Evolutionary conservation across 495 filamentous ascomycete species (phyloP), one percentile per base, ranked within the genome.

Genomic region (Articulospora tetracladia): DNA sequence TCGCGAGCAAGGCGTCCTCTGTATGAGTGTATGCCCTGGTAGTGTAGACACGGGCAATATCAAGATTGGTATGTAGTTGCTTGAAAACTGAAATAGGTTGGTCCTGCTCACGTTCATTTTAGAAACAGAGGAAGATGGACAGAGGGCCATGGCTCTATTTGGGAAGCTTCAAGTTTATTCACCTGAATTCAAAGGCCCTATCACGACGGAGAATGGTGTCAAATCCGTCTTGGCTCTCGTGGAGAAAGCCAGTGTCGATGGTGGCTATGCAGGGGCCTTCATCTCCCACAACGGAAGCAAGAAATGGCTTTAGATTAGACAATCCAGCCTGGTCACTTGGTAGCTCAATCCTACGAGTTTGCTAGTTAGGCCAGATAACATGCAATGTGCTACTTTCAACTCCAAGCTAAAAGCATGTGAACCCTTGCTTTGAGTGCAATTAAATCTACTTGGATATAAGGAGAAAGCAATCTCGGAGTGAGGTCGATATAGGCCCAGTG

Each of bases 11-110:
- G 80, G 76, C 6, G 64, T 85, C 3, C 65, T 80, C 17, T 77
- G 79, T 63, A n/a, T 84, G 57, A 66, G 60, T 58, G 68, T 85
- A 41, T 73, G 75, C 58, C 82, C 82, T 1, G 82, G 82, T 25
- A 26, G 60, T 2, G 78, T 83, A 8, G 73, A 77, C 0, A 73
- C 72, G 1, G 68, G 66, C 58, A 60, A 28, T 60, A 25, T 60
- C 52, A 11, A 59, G 22, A 52, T 53, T 59, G 57, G 57, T 59
- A 30, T 28, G 57, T 59, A 59, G 26, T 13, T 53, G n/a, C 39
- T 50, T 34, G 61, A 64, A 23, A 60, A 55, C 28, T 57, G 19
- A 24, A 54, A 51, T 17, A 12, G 32, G 28, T 32, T 12, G 36
- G 23, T 50, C 39, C 47, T 27, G 27, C 54, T 62, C 20, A 68